phyloP scores from a whole-genome alignment of 805 yeast species.

The Starmerella gropengiesseri region DNA sequence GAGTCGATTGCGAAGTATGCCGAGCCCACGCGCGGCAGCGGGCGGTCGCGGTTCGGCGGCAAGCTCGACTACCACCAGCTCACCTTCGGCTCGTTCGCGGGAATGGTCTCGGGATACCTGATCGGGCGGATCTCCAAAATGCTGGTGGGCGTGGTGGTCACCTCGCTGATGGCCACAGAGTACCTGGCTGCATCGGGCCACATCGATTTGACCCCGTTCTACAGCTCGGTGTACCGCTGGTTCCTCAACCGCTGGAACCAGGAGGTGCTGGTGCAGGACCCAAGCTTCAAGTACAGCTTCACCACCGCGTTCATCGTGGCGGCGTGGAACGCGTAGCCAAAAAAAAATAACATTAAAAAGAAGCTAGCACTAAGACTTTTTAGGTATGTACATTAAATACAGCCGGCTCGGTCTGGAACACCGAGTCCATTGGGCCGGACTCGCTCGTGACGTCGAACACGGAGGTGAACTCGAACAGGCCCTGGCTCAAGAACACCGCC shows the following conservation, averaged over 20 bases:
- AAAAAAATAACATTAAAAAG: not conserved
- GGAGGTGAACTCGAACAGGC: constrained; percentile 74
- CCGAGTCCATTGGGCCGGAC: constrained; percentile 14
- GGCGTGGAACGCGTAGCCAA: constrained; percentile 28
- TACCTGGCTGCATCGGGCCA: constrained; percentile 48
- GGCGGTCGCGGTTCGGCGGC: constrained; percentile 22
- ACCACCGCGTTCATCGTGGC: constrained; percentile 31
- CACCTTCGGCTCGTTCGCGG: constrained; percentile 53
- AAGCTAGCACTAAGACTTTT: not conserved
- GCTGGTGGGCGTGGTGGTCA: constrained; percentile 41
- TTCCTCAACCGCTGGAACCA: constrained; percentile 32
- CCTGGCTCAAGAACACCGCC: constrained; percentile 58
- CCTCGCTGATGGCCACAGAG: constrained; percentile 37
- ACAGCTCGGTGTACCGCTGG: constrained; percentile 26
- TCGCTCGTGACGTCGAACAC: constrained; percentile 38
- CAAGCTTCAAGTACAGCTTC: constrained; percentile 52
- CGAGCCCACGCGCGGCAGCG: constrained; percentile 15
- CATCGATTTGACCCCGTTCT: constrained; percentile 23
- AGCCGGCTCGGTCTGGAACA: constrained; percentile 15
- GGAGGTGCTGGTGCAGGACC: constrained; percentile 43
- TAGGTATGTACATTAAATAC: constrained; percentile 9
- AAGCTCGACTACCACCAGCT: constrained; percentile 48
- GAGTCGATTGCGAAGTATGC: constrained; percentile 19
- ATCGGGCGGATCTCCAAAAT: constrained; percentile 51
- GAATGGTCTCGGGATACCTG: constrained; percentile 46